Conservation (phyloP, 2,329 filamentous ascomycete species). For the Juglanconis sp. region DNA sequence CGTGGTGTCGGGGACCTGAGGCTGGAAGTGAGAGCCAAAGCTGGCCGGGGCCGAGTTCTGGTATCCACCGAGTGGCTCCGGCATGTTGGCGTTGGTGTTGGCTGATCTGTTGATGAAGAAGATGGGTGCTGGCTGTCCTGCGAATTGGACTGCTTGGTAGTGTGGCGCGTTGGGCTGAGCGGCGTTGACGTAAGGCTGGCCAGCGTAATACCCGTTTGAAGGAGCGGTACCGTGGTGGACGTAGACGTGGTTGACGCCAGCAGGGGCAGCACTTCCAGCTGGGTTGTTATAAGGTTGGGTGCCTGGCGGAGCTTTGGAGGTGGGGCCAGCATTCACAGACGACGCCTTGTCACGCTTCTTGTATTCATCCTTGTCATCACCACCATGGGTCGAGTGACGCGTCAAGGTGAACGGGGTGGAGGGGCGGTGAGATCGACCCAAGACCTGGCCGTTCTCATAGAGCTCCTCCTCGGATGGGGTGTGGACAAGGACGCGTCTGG, state of each 20-base stretch:
- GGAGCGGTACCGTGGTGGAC: conserved; percentile 16
- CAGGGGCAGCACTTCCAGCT: not conserved
- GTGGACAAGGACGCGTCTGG: conserved; percentile 5
- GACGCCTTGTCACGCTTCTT: not conserved
- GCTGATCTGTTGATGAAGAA: not conserved
- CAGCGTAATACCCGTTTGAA: not conserved
- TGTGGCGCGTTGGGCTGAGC: conserved; percentile 1
- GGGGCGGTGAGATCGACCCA: not conserved
- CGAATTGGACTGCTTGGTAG: not conserved
- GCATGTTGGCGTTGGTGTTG: not conserved
- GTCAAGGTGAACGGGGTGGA: not conserved
- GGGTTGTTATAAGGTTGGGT: conserved; percentile 9
- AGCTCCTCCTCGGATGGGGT: conserved; percentile 11
- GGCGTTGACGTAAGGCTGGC: not conserved
- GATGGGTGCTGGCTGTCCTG: not conserved
- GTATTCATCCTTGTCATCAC: not conserved
- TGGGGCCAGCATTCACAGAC: not conserved
- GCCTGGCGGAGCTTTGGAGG: not conserved
- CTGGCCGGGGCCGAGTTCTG: conserved; percentile 39
- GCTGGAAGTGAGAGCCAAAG: conserved; percentile 52
- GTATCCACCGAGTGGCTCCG: conserved; percentile 35
- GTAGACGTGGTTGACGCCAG: conserved; percentile 20
- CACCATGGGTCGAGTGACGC: not conserved
- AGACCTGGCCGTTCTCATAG: not conserved
- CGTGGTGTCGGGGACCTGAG: conserved; percentile 56